Percentiles rank a stretch among this genome's conserved stretches.
Conservation (phyloP, 2,329 filamentous ascomycete species). For the Botrytis tulipae region DNA sequence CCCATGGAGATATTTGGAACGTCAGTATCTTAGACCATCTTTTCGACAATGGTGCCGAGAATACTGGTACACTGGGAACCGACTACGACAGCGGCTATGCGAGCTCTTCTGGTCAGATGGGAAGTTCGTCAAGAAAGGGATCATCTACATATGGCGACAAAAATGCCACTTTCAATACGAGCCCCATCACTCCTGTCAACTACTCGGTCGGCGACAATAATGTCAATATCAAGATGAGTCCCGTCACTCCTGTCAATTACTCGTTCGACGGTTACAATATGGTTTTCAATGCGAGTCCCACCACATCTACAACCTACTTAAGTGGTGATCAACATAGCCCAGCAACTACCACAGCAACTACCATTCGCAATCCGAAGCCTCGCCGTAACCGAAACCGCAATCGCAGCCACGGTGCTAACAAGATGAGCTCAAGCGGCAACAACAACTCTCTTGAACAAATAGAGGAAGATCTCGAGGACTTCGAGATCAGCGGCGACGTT, state of each 20-base stretch:
- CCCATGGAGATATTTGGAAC: neutral
- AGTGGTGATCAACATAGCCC: no score
- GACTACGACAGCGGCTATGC: neutral
- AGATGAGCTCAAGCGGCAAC: neutral
- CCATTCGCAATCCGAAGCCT: neutral
- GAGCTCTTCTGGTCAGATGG: neutral
- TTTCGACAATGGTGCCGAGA: neutral
- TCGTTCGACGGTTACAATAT: neutral
- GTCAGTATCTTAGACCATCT: neutral
- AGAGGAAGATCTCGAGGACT: neutral
- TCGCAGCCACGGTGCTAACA: neutral
- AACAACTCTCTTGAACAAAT: neutral
- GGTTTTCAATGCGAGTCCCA: neutral
- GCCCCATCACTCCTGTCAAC: neutral
- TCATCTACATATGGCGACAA: neutral
- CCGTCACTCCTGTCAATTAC: neutral
- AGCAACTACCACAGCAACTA: neutral
- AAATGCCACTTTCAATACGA: neutral
- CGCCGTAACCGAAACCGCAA: neutral
- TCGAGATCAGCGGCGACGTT: neutral
- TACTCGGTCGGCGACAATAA: neutral
- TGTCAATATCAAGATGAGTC: neutral
- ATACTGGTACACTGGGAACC: no score
- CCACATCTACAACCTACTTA: neutral
- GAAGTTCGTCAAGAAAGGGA: neutral